Evolutionary conservation across 441 rosid genomes (phyloP), one percentile per base, ranked within the genome.

Genomic region (Pelargonium cotyledonis): DNA sequence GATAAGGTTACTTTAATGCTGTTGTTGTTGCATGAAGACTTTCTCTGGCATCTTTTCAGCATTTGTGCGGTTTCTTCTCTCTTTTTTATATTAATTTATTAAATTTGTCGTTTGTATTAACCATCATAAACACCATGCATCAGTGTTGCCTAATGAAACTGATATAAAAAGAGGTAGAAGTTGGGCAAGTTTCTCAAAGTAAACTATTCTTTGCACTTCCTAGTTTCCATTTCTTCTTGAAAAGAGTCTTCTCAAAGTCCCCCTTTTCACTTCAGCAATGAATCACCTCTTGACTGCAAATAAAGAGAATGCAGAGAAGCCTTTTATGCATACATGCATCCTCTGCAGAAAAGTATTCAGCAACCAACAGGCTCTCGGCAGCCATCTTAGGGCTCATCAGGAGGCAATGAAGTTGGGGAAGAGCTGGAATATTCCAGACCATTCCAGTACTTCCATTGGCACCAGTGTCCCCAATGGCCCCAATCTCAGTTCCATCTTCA

Each of bases 371-470:
- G 75, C 78, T 38, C 72, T 81, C 41, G 68, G 71, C 9, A 69
- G 72, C n/a, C 84, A 81, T 60, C 41, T 69, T 26, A 81, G 58
- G 80, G 29, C 41, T 67, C 78, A 78, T 70, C 74, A 44, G 43
- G 72, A 19, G 29, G 66, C 60, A 58, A 69, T 69, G 66, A 67
- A 35, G 65, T 57, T 21, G 16, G 46, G 70, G 19, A 69, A 62
- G 65, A 66, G 31, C 65, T 55, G 10, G 58, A 55, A 58, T 61
- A 29, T 31, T 75, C 67, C 63, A 15, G 40, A 35, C 26, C 40
- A 7, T 70, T 62, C 47, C 38, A 19, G 69, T 64, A 66, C n/a
- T 60, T 63, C 46, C 63, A 23, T 68, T 43, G 55, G 26, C 53
- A 16, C 64, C 41, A 16, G 26, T 23, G 26, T 23, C 26, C 26